Evolutionary conservation across 2,329 filamentous ascomycete genomes (phyloP).

Genomic region (Neonectria magnoliae): DNA sequence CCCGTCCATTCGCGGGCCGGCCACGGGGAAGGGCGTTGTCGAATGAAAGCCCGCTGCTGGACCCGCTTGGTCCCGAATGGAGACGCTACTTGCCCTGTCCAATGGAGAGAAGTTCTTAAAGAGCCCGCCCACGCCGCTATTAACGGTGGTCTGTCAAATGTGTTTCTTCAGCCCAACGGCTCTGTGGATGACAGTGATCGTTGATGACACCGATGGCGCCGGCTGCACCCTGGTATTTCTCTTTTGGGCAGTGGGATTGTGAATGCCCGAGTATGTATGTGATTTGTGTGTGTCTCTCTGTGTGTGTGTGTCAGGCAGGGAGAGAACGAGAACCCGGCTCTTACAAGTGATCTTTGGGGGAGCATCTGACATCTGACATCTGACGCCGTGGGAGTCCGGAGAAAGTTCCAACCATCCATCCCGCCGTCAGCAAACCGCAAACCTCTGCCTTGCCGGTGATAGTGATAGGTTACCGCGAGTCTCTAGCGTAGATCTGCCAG

Average conservation of each 20-base stretch:
- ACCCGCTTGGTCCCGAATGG: conserved; percentile 17
- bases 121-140: conserved; percentile 12
- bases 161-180: conserved; percentile 22
- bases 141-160: conserved; percentile 20
- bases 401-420: not conserved
- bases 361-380: conserved; percentile 6
- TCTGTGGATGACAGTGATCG: conserved; percentile 7
- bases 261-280: not conserved
- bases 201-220: not conserved
- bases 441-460: not conserved
- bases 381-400: not conserved
- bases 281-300: not conserved
- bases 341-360: not conserved
- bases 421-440: not conserved
- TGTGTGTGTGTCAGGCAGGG: not conserved
- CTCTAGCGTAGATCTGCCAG: not conserved
- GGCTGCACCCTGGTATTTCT: not conserved
- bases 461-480: conserved; percentile 1
- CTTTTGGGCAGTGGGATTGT: not conserved
- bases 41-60: conserved; percentile 18
- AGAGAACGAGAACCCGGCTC: not conserved
- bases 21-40: conserved; percentile 11
- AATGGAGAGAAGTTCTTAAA: conserved; percentile 2
- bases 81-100: conserved; percentile 13
- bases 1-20: conserved; percentile 15